Evolutionary conservation across 2,329 filamentous ascomycete genomes (phyloP), one percentile per base, ranked within the genome.

Genomic region (Colletotrichum sp.): DNA sequence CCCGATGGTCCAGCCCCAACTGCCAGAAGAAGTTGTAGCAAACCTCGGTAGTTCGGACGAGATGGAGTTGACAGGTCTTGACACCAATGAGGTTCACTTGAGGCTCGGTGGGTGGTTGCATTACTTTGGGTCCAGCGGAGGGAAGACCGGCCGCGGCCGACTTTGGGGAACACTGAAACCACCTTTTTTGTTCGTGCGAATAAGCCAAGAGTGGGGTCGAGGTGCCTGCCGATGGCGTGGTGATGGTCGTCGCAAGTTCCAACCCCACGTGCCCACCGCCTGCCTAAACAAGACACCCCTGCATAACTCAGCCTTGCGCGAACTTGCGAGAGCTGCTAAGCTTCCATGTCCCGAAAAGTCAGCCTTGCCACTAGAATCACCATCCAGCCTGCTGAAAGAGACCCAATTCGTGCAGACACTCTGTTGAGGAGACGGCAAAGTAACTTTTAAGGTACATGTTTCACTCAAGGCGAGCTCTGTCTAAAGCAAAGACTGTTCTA

Each of bases 251-350:
- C 64, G 64, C 73, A 68, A 73, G 56, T 38, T 13, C n/a, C 28
- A 21, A 38, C 66, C 71, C 71, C 71, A 75, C 71, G 60, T 71
- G 52, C 61, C 56, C 65, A 71, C 70, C 71, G 61, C 72, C 43
- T 76, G 36, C 75, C 71, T 34, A 28, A 65, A 66, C 21, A 24
- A 38, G 75, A 68, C 75, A 65, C 75, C 72, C 72, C 75, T 77
- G 75, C 72, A 77, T 76, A 30, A 66, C 64, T 77, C 75, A 77
- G 75, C 75, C 75, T 77, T 72, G 75, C 75, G 67, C 55, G 62
- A 36, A 52, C 30, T 69, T 66, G 66, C 68, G 71, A 69, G 48
- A 76, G 70, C 64, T 48, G 60, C 71, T 61, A 36, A 75, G 66
- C 66, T 70, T 70, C 71, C 36, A 38, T 32, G 60, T 21, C 48